Evolutionary conservation across 1,284 basidiomycete genomes (phyloP).

Genomic region (Rhizopogon parksii): DNA sequence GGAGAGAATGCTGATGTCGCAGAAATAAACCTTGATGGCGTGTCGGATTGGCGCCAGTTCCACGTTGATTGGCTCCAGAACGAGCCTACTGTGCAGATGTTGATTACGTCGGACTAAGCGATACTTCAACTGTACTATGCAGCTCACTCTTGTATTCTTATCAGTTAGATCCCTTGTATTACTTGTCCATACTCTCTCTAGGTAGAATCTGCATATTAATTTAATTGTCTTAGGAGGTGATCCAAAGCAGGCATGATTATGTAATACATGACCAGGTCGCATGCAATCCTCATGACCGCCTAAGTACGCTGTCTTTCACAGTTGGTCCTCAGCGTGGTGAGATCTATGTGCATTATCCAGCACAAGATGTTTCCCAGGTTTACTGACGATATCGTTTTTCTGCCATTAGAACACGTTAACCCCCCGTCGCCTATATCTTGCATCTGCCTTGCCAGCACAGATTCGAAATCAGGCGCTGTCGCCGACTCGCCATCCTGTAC

Average conservation of each 20-base stretch:
- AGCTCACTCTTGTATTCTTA: neutral
- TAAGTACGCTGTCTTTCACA: neutral
- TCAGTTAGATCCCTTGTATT: neutral
- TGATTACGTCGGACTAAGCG: neutral
- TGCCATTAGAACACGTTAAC: neutral
- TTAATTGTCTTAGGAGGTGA: neutral
- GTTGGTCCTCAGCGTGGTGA: neutral
- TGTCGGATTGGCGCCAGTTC: slow-evolving; percentile 23
- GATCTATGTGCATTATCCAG: neutral
- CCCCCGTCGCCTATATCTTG: neutral
- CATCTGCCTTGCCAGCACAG: slow-evolving; percentile 14
- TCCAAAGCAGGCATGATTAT: neutral
- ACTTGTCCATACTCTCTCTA: neutral
- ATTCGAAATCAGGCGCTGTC: slow-evolving; percentile 9
- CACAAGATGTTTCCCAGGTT: neutral
- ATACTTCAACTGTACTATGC: neutral
- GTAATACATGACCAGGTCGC: neutral
- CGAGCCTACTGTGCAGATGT: slow-evolving; percentile 7
- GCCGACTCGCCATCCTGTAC: neutral
- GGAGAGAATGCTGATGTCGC: slow-evolving; percentile 8
- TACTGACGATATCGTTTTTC: neutral
- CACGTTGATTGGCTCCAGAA: slow-evolving; percentile 21
- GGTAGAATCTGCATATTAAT: neutral
- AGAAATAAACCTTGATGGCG: slow-evolving; percentile 8
- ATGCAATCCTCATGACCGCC: neutral